Evolutionary conservation across 2,329 filamentous ascomycete genomes (phyloP).

Genomic region (Onygenales sp.): DNA sequence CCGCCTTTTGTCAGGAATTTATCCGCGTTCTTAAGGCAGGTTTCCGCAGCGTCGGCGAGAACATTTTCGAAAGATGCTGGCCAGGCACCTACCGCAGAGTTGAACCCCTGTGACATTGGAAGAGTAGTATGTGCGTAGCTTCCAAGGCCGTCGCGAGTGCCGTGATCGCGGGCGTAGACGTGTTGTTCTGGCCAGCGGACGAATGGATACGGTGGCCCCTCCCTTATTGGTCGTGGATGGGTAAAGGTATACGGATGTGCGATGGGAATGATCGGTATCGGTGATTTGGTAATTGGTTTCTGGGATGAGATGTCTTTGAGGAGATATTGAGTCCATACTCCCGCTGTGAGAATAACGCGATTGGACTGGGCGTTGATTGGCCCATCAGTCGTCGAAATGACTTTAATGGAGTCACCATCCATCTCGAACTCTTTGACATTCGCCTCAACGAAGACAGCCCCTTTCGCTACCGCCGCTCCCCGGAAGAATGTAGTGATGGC

Average conservation of each 20-base stretch:
- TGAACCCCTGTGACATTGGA: slow-evolving; percentile 10
- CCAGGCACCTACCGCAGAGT: slow-evolving; percentile 16
- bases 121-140: slow-evolving; percentile 24
- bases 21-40: slow-evolving; percentile 3
- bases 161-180: slow-evolving; percentile 27
- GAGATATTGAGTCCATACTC: slow-evolving; percentile 22
- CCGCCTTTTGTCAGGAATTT: slow-evolving; percentile 9
- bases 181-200: slow-evolving; percentile 28
- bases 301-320: neutral
- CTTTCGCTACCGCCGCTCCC: slow-evolving; percentile 13
- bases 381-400: slow-evolving; percentile 13
- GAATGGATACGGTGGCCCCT: slow-evolving; percentile 17
- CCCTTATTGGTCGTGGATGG: slow-evolving; percentile 3
- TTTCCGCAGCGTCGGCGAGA: slow-evolving; percentile 10
- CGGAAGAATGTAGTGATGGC: slow-evolving; percentile 18
- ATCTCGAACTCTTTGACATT: slow-evolving; percentile 13
- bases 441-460: slow-evolving; percentile 16
- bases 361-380: slow-evolving; percentile 10
- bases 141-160: slow-evolving; percentile 23
- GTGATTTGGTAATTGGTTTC: slow-evolving; percentile 11
- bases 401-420: slow-evolving; percentile 6
- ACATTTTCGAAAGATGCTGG: slow-evolving; percentile 14
- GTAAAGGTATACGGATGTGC: slow-evolving; percentile 28
- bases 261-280: slow-evolving; percentile 24
- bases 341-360: slow-evolving; percentile 20